Evolutionary conservation across 108 stramenopile genomes (phyloP), one percentile per base, ranked within the genome.

Genomic region (Cyclostephanos tholiformis): DNA sequence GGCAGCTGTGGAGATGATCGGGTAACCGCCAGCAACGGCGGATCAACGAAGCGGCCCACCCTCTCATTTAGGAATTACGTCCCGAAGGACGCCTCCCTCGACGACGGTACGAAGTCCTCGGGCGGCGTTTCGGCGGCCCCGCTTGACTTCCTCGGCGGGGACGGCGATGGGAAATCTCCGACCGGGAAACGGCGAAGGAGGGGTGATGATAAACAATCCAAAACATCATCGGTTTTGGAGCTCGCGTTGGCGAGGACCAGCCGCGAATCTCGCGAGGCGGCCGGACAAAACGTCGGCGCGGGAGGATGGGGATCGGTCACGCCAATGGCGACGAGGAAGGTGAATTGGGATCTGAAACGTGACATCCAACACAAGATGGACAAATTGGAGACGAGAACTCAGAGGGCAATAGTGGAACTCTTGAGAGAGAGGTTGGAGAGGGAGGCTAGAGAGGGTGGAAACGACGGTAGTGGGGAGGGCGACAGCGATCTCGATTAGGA

Each of bases 281-380:
- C 77, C 23, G 77, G 82, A 12, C 72, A 79, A 46, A 68, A 67
- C 27, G 72, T 55, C 9, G 74, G 67, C 10, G 25, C 52, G 6
- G 52, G 52, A 4, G 61, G 73, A 6, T 74, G 79, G 72, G 64
- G 63, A 12, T 50, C 35, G 19, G 64, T 81, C 36, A 67, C 80
- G 27, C 79, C 79, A 0, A 44, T 82, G 29, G 71, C 87, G 20
- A 85, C 90, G 5, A 84, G 89, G 64, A 95, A 95, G 68, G 83
- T 90, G 41, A 95, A 95, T 75, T 87, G 87, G 88, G 94, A 95
- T 89, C 78, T 95, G 71, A 95, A 95, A 53, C 79, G 91, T 30
- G 94, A 90, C 70, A 84, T 92, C 57, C 62, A 81, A 57, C 57
- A 66, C 13, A 91, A 90, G 60, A 78, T 95, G 62, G 83, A 89